Base-by-base conservation (phyloP, 805 yeast genomes). In the Lipomyces anomalus region DNA sequence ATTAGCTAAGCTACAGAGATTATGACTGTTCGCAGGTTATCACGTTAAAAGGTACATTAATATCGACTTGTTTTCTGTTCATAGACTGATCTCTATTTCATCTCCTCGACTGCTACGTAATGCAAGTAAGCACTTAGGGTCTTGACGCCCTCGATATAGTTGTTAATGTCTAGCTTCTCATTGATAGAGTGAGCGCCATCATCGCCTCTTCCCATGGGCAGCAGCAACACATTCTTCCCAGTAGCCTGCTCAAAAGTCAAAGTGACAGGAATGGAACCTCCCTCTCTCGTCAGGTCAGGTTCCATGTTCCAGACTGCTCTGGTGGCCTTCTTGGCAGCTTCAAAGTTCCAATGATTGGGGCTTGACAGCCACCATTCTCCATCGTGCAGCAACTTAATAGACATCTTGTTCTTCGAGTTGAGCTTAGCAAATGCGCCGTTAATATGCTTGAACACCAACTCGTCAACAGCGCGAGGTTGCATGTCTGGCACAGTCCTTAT, bases 181-280 rank as follows among this genome's bases (percentile, higher is more conserved):
- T 92, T 92, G 61, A 92, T 88, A 20, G 96, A 87, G 67, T 92
- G 99, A 38, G 99, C 98, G 59, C 98, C 98, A 63, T 92, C 99
- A 65, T 92, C 97, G 57, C 98, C 98, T 70, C 94, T 83, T 55
- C 99, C 99, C 84, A 92, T 84, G 53, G 99, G 98, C 59, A 92
- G 77, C 61, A 92, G 73, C 53, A 92, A 73, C 28, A 89, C 97
- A 53, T 81, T 81, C 21, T 94, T 84, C 59, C 84, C 80, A 61
- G 92, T 75, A 63, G 79, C 80, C 60, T 88, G 75, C 72, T 92
- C 96, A 69, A 92, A 92, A 29, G 95, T 83, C 57, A 92, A 69
- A 20, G 99, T 90, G 65, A 92, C 89, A 55, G 99, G 99, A 62
- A 92, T 92, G 3, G 97, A 89, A 32, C 99, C 99, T 61, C 99